Conservation (phyloP, 192 early-diverging fungal species). For the Spinellus fusiger region DNA sequence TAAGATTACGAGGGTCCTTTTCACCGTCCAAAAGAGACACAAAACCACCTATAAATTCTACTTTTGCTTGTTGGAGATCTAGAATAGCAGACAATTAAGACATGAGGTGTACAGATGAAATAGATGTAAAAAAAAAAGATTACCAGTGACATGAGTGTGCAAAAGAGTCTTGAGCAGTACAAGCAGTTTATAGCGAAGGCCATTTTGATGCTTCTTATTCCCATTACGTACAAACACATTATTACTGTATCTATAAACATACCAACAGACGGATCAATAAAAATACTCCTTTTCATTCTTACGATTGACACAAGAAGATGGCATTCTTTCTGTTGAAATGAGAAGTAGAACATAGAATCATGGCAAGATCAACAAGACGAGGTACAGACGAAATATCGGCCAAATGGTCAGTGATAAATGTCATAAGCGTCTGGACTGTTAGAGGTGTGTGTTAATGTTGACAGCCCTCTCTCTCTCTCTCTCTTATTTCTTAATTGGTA, state of each 20-base stretch:
- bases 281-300: neutral
- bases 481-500: neutral
- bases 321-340: neutral
- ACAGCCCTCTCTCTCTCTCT: neutral
- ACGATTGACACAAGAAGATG: neutral
- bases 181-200: constrained; percentile 66
- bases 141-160: constrained; percentile 47
- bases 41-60: constrained; percentile 74
- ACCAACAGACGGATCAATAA: neutral
- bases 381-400: neutral
- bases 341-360: neutral
- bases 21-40: constrained; percentile 91
- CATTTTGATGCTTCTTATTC: constrained; percentile 84
- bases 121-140: neutral
- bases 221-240: constrained; percentile 76
- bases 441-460: neutral
- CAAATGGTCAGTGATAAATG: neutral
- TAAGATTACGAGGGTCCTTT: constrained; percentile 96
- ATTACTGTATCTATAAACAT: neutral
- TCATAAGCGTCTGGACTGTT: neutral
- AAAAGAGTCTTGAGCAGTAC: constrained; percentile 61
- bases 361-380: neutral
- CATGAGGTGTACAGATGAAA: neutral
- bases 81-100: neutral
- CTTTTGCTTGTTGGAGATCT: constrained; percentile 54